phyloP scores from a whole-genome alignment of 2,329 filamentous ascomycete genomes.

The Fonsecaea nubica region DNA sequence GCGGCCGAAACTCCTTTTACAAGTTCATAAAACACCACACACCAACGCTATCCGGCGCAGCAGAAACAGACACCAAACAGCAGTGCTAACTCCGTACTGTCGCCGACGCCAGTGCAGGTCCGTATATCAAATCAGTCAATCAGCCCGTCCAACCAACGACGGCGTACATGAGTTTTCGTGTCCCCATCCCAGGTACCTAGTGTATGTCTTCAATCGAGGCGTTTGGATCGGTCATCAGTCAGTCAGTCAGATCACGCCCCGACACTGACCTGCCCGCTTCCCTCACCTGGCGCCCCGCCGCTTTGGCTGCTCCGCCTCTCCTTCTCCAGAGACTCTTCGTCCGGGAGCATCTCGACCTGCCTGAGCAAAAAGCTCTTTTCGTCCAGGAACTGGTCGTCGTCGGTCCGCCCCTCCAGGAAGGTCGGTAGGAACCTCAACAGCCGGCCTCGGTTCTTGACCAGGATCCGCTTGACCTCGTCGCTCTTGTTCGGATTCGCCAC shows the following conservation, averaged over 20 bases:
- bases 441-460: slow-evolving; percentile 94
- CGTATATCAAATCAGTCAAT: too few relatives aligned
- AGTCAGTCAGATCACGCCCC: slow-evolving; percentile 12
- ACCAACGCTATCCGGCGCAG: too few relatives aligned
- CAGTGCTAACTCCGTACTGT: too few relatives aligned
- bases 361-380: slow-evolving; percentile 97
- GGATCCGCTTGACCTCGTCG: slow-evolving; percentile 90
- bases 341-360: slow-evolving; percentile 69
- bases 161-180: too few relatives aligned
- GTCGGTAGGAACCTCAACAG: slow-evolving; percentile 86
- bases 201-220: background rate
- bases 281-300: background rate
- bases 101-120: too few relatives aligned
- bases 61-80: too few relatives aligned
- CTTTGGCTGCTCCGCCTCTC: slow-evolving; percentile 5
- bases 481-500: slow-evolving; percentile 98
- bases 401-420: slow-evolving; percentile 92
- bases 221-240: background rate
- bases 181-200: too few relatives aligned
- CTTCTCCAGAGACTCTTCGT: slow-evolving; percentile 25
- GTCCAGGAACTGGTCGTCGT: slow-evolving; percentile 98
- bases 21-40: too few relatives aligned
- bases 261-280: slow-evolving; percentile 23
- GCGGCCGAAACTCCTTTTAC: too few relatives aligned
- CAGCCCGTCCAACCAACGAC: too few relatives aligned